Evolutionary conservation across 768 basidiomycete species (phyloP).

Genomic region (Cytidiella melzeri): DNA sequence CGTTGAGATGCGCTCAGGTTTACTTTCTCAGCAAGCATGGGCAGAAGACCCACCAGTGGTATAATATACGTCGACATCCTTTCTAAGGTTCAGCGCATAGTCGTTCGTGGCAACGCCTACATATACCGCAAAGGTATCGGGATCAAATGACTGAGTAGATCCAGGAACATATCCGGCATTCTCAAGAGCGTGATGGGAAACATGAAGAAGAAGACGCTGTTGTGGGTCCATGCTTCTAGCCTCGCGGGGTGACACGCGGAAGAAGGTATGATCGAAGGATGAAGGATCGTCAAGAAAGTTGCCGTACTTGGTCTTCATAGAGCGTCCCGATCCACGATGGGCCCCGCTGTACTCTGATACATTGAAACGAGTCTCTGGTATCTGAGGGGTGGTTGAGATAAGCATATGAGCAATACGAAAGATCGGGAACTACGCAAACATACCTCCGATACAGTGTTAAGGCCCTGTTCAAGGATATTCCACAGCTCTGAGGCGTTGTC

Average conservation of each 20-base stretch:
- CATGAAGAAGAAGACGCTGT: conserved; percentile 61
- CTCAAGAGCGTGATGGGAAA: conserved; percentile 64
- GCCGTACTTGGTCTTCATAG: conserved; percentile 47
- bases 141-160: conserved; percentile 42
- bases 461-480: conserved; percentile 50
- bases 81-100: conserved; percentile 57
- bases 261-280: conserved; percentile 65
- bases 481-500: conserved; percentile 43
- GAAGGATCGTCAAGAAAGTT: conserved; percentile 58
- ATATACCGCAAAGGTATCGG: conserved; percentile 56
- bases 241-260: conserved; percentile 69
- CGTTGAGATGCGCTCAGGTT: background rate
- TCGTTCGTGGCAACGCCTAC: conserved; percentile 68
- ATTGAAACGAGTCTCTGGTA: conserved; percentile 55
- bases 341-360: conserved; percentile 32
- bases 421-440: conserved; percentile 10
- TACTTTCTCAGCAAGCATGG: background rate
- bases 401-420: conserved; percentile 6
- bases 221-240: conserved; percentile 75
- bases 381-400: conserved; percentile 31
- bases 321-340: conserved; percentile 28
- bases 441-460: conserved; percentile 54
- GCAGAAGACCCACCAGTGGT: conserved; percentile 43
- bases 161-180: conserved; percentile 64
- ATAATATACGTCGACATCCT: conserved; percentile 65